Conservation (phyloP, 192 early-diverging fungal genomes). For the Physocladia obscura region DNA sequence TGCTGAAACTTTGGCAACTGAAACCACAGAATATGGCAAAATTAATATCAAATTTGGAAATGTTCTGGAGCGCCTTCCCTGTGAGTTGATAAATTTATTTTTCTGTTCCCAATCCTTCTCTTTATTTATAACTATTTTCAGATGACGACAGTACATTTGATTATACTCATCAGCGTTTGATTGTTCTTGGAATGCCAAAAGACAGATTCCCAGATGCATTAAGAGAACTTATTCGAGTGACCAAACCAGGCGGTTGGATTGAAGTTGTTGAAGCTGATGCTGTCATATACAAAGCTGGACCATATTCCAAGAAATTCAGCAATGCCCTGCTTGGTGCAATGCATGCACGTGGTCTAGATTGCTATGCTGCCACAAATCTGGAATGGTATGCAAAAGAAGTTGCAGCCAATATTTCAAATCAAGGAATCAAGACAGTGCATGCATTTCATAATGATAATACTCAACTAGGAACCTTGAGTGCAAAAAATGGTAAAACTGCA, state of each 20-base stretch:
- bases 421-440: neutral
- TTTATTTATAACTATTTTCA: neutral
- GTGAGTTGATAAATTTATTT: neutral
- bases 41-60: too few species aligned
- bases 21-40: neutral
- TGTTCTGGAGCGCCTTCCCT: neutral
- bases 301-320: neutral
- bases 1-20: neutral
- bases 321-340: neutral
- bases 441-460: neutral
- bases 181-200: conserved; percentile 38
- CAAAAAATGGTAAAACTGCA: too few species aligned
- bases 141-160: conserved; percentile 51
- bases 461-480: too few species aligned
- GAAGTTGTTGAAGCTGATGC: conserved; percentile 41
- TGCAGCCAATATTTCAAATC: neutral
- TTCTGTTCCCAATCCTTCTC: too few species aligned
- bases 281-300: neutral
- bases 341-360: neutral
- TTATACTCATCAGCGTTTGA: conserved; percentile 45
- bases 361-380: too few species aligned
- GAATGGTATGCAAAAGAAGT: neutral
- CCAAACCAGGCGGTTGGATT: conserved; percentile 52
- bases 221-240: conserved; percentile 48
- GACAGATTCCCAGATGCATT: conserved; percentile 42